Base-by-base conservation (phyloP, 192 early-diverging fungal species). In the Physocladia obscura region DNA sequence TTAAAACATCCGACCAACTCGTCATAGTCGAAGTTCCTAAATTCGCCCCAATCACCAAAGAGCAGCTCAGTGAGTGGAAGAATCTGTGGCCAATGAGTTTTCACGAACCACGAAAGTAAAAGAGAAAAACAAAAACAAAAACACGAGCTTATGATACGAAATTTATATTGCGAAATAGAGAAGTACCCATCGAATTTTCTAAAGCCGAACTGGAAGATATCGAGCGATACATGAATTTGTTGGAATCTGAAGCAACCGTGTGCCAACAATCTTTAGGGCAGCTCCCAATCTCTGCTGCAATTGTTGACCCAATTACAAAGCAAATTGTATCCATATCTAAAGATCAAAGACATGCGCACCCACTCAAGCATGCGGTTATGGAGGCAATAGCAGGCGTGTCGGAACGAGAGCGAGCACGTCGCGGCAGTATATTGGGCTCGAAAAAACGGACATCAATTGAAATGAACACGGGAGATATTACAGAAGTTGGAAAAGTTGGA, bases 41-140 rank as follows among this genome's bases (percentile, higher is more conserved):
- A 26, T 73, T 85, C 57, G 77, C 92, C 38, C 82, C 94, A 0
- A 61, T 86, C 30, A 93, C 90, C 0, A 52, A 77, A 3, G 67
- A 81, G 8, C 92, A 97, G 69, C 91, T 89, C 64, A 84, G 91
- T 6, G 73, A 73, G 32, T 97, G 94, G 92, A 92, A 86, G 64
- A 13, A 49, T 13, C 22, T 90, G 26, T 97, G 94, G 94, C 93
- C 94, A 4, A 79, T 93, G n/a, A 75, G 78, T 24, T 97, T 88
- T 60, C 85, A 90, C 26, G 59, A 62, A 44, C 59, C 59, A 30
- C 34, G 59, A 38, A 62, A 62, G 59, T 58, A 13, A 34, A 34
- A 4, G 40, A 36, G 6, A 36, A 59, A 21, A 55, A 55, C 13
- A 15, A 15, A 26, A 21, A 55, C 52, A 0, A 21, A 21, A 13